Evolutionary conservation across 495 filamentous ascomycete species (phyloP).

Genomic region (Lasiosphaeria hispida): DNA sequence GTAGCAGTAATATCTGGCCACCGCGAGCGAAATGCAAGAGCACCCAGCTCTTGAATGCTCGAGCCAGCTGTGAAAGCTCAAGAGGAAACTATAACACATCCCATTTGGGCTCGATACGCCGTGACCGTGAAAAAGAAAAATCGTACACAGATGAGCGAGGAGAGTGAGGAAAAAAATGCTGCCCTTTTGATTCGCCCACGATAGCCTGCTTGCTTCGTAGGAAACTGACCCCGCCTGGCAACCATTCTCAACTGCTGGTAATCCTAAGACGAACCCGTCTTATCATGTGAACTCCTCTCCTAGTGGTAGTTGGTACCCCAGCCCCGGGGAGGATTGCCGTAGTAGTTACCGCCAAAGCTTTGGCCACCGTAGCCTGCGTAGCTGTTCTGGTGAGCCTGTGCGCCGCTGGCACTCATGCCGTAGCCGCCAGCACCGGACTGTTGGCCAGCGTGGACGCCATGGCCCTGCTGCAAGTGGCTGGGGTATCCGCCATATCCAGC

Average conservation of each 20-base stretch:
- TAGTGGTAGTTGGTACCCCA: constrained; percentile 74
- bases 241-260: no score
- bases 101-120: constrained; percentile 5
- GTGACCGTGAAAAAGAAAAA: constrained; percentile 1
- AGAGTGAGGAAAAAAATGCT: background rate
- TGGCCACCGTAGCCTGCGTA: constrained; percentile 55
- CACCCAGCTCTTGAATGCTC: constrained; percentile 5
- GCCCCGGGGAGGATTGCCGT: constrained; percentile 49
- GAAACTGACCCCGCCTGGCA: no score
- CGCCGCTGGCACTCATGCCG: constrained; percentile 63
- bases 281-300: constrained; percentile 2
- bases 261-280: no score
- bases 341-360: constrained; percentile 50
- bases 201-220: background rate
- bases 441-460: constrained; percentile 59
- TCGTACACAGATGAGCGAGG: constrained; percentile 1
- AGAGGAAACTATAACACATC: constrained; percentile 15
- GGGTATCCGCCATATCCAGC: constrained; percentile 69
- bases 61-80: constrained; percentile 11
- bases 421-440: constrained; percentile 64
- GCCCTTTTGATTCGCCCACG: background rate
- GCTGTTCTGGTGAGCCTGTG: constrained; percentile 63
- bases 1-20: background rate
- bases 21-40: background rate
- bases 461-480: constrained; percentile 55